Conservation (phyloP, 805 yeast species). For the Saccharomycopsis amapae region DNA sequence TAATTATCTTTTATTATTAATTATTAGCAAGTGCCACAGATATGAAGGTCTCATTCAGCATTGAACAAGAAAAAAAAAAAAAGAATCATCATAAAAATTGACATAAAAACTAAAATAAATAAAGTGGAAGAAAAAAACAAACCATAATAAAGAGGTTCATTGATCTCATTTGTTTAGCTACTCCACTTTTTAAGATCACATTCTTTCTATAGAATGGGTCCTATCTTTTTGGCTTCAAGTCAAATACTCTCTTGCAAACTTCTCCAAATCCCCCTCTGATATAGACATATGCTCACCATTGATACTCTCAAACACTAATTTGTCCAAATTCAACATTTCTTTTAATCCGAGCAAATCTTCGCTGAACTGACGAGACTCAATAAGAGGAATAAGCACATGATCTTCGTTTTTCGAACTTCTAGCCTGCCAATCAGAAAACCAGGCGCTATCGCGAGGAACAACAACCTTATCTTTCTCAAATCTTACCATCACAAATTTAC, state of each 20-base stretch:
- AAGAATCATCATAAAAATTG: too few species aligned
- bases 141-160: not conserved
- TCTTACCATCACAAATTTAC: slow-evolving; percentile 48
- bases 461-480: slow-evolving; percentile 61
- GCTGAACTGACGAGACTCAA: slow-evolving; percentile 42
- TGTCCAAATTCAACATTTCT: slow-evolving; percentile 35
- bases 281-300: slow-evolving; percentile 62
- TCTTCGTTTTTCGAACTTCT: slow-evolving; percentile 39
- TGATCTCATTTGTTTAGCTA: not conserved
- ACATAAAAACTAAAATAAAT: not conserved
- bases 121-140: not conserved
- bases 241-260: slow-evolving; percentile 39
- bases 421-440: slow-evolving; percentile 36
- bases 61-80: too few species aligned
- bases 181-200: not conserved
- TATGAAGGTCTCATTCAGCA: too few species aligned
- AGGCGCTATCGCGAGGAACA: slow-evolving; percentile 66
- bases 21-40: too few species aligned
- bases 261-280: slow-evolving; percentile 41
- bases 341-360: slow-evolving; percentile 56
- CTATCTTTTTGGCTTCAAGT: not conserved
- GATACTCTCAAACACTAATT: slow-evolving; percentile 42
- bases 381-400: slow-evolving; percentile 38
- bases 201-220: too few species aligned
- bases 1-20: too few species aligned